Base-by-base conservation (phyloP, 31 red algal species). In the Asparagopsis taxiformis region DNA sequence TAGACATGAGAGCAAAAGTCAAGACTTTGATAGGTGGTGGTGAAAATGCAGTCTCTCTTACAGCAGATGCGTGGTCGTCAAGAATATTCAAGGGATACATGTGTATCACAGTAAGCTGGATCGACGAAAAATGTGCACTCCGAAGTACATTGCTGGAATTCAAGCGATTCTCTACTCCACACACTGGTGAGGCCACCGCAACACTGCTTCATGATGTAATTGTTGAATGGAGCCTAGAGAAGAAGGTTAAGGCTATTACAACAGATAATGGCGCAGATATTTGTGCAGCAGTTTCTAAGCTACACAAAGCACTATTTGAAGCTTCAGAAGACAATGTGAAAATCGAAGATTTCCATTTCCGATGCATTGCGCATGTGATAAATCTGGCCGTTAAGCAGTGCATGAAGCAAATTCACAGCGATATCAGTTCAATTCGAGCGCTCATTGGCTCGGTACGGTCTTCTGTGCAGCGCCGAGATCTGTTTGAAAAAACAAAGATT, bases 1-100 rank as follows among this genome's bases (percentile, higher is more conserved):
- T n/a, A 0, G 13, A 31, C 24, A 58, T 26, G 6, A 16, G 0
- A 0, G 31, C 31, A 0, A 0, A 32, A 28, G 31, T 62, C n/a
- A 62, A 0, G 31, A n/a, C 20, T 4, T 30, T 31, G 23, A 4
- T 62, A 32, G n/a, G 26, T 30, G 31, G 29, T 25, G 31, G 4
- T 62, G 0, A 0, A 5, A 0, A 4, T 28, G 31, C n/a, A 4
- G 13, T 62, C 4, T 32, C 26, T 7, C 58, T 62, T 0, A 62
- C 58, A n/a, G n/a, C 0, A 0, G 58, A 62, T 62, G 58, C 58
- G 20, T 62, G 58, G 58, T 32, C 58, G 23, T 22, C 58, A 62
- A 62, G 31, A 30, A 28, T 62, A 0, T 62, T 30, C 58, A 62
- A 62, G 4, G 58, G 0, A 0, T 62, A 62, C 0, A 62, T 62